Base-by-base conservation (phyloP, 495 filamentous ascomycete genomes). In the Cercophora scortea region DNA sequence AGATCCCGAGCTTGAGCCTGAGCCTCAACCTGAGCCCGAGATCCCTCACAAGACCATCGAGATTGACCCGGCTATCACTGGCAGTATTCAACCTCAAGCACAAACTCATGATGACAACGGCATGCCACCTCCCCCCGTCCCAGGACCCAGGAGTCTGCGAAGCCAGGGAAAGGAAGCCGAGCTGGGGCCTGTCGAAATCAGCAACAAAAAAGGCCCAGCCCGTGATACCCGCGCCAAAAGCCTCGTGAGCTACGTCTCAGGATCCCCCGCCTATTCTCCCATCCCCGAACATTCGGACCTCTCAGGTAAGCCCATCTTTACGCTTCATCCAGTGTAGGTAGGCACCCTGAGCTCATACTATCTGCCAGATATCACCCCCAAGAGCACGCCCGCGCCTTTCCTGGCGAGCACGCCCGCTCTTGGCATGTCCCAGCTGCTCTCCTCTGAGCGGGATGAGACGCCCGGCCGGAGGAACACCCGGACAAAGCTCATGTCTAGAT, bases 51-150 rank as follows among this genome's bases (percentile, higher is more conserved):
- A 17, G 10, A 53, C 58, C 17, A 32, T 45, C 33, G 53, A 54
- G 39, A 60, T 59, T 42, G 62, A 65, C 40, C 62, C 62, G 1
- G 57, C 57, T 33, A 62, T 65, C 52, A 54, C 60, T 8, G 52
- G 47, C 15, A 3, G n/a, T 42, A 13, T 13, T 8, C 41, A 17
- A 8, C 4, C 41, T 8, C 41, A 17, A 8, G 41, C 25, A 2
- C 25, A 25, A 25, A 5, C 41, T 8, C 41, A 17, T 8, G 41
- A 42, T 42, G 53, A 17, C 25, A 4, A 4, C 1, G 40, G 8
- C 34, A 66, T 66, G 64, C 49, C 49, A 15, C 64, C 64, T 15
- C 64, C 64, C 6, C 55, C 61, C 15, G 4, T 54, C 6, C 61
- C 59, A 15, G 32, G 19, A 18, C 18, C 51, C 25, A 62, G 54